Evolutionary conservation across 31 red algal species (phyloP).

Genomic region (Endocladia muricata): DNA sequence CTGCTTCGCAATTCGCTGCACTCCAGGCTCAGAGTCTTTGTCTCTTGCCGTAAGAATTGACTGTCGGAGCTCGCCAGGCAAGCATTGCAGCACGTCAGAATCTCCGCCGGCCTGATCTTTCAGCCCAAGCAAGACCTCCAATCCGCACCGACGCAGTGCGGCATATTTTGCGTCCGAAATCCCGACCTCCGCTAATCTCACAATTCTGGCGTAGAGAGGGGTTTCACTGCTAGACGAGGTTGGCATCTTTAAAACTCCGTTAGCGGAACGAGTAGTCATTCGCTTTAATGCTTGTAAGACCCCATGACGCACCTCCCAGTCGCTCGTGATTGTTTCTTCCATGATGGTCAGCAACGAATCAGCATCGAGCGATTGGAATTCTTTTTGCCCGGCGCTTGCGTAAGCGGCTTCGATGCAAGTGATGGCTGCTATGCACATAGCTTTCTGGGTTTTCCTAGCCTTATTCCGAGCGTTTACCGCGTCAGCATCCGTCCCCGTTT

Average conservation of each 20-base stretch:
- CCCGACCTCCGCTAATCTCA: neutral
- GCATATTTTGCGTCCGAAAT: slow-evolving; percentile 25
- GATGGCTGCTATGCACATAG: slow-evolving; percentile 29
- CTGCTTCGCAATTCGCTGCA: too few relatives aligned
- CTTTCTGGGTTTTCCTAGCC: slow-evolving; percentile 34
- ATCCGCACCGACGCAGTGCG: neutral
- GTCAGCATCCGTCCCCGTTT: slow-evolving; percentile 62
- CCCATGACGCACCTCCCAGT: slow-evolving; percentile 52
- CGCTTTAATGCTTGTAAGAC: slow-evolving; percentile 16
- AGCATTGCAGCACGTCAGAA: neutral
- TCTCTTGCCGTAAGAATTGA: too few relatives aligned
- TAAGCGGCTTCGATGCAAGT: slow-evolving; percentile 28
- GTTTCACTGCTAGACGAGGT: too few relatives aligned
- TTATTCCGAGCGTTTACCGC: slow-evolving; percentile 54
- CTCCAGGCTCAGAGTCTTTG: too few relatives aligned
- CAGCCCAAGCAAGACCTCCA: neutral
- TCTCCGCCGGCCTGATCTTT: neutral
- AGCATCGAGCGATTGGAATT: slow-evolving; percentile 3
- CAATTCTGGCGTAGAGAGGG: neutral
- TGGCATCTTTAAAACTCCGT: neutral
- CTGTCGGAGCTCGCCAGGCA: too few relatives aligned
- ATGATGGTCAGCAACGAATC: slow-evolving; percentile 20
- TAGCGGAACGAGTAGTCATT: neutral
- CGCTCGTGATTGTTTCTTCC: slow-evolving; percentile 25
- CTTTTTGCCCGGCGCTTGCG: neutral